Conservation (phyloP, 345 rosid species). For the Syzygium aqueum region DNA sequence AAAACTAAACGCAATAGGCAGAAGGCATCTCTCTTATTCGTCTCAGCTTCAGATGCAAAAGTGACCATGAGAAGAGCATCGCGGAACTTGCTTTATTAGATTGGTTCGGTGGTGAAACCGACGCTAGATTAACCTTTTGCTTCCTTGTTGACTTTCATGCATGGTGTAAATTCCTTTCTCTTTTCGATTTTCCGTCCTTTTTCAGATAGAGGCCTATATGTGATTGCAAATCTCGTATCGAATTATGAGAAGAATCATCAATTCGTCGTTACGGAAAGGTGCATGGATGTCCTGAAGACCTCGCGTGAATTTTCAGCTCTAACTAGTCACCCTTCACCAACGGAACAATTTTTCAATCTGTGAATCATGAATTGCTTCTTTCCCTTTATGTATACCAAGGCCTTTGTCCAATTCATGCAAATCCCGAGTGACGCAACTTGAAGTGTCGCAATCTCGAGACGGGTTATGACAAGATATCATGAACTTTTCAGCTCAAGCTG, state of each 20-base stretch:
- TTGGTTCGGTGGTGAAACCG: background rate
- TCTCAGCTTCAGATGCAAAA: background rate
- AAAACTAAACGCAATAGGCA: background rate
- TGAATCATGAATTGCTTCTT: background rate
- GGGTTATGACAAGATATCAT: background rate
- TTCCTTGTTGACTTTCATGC: background rate
- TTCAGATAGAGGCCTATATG: no score
- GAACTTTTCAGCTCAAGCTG: no score
- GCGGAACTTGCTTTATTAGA: background rate
- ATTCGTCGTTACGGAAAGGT: background rate
- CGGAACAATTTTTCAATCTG: background rate
- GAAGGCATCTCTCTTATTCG: background rate
- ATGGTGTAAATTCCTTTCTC: no score
- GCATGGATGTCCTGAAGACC: background rate
- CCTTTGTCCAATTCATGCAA: background rate
- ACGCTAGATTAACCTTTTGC: background rate
- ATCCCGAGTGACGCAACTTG: background rate
- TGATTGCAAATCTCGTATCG: background rate
- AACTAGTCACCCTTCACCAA: background rate
- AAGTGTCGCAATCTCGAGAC: background rate
- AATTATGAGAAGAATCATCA: background rate
- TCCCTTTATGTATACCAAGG: background rate
- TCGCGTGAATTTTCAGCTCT: background rate
- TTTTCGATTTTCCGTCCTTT: no score
- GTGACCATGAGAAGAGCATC: background rate